Evolutionary conservation across 2,329 filamentous ascomycete genomes (phyloP).

Genomic region (Fusarium euwallaceae): DNA sequence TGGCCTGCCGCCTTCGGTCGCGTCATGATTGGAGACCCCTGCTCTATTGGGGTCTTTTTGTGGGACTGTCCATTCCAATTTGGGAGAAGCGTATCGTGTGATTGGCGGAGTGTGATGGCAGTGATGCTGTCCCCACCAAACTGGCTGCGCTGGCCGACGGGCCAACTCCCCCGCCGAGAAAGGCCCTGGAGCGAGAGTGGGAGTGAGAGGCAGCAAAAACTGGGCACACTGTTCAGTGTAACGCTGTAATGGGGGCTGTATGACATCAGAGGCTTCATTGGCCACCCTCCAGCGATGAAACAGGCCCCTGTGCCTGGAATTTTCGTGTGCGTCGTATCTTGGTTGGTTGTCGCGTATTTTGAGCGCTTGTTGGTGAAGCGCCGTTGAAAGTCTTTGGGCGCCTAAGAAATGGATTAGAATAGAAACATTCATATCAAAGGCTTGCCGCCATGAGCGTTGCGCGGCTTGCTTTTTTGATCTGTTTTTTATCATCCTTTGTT

Average conservation of each 20-base stretch:
- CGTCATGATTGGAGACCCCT: slow-evolving; percentile 39
- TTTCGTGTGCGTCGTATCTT: slow-evolving; percentile 14
- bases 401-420: slow-evolving; percentile 9
- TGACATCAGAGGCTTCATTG: slow-evolving; percentile 56
- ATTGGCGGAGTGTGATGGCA: slow-evolving; percentile 3
- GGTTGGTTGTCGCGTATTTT: slow-evolving; percentile 30
- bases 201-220: slow-evolving; percentile 13
- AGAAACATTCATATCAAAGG: slow-evolving; percentile 3
- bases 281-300: slow-evolving; percentile 36
- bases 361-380: neutral
- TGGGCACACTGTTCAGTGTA: slow-evolving; percentile 21
- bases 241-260: slow-evolving; percentile 29
- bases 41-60: slow-evolving; percentile 1
- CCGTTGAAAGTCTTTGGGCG: neutral
- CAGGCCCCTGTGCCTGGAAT: slow-evolving; percentile 38
- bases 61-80: slow-evolving; percentile 7
- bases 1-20: slow-evolving; percentile 24
- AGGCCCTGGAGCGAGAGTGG: neutral
- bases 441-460: neutral
- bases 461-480: neutral
- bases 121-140: neutral
- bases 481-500: neutral
- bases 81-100: neutral
- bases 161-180: neutral
- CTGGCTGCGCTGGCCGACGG: slow-evolving; percentile 9